Conservation (phyloP, 495 filamentous ascomycete genomes). For the Beverwykella pulmonaria region DNA sequence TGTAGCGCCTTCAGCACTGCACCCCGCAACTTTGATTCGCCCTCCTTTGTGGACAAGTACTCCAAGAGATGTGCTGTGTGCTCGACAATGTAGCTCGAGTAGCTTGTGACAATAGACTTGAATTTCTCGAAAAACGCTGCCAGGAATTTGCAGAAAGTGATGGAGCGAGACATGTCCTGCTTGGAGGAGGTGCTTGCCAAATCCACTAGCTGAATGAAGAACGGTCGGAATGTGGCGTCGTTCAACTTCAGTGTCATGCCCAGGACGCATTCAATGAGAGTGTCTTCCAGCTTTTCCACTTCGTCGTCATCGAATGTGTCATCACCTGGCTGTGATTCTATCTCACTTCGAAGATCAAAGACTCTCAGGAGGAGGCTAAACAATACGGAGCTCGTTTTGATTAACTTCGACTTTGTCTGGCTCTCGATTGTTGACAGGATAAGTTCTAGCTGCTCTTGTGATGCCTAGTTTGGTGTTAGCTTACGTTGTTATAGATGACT, state of each 20-base stretch:
- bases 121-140: conserved; percentile 76
- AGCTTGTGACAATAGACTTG: conserved; percentile 91
- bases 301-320: conserved; percentile 53
- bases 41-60: conserved; percentile 49
- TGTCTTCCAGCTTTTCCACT: conserved; percentile 65
- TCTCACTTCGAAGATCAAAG: conserved; percentile 44
- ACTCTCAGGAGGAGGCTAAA: conserved; percentile 68
- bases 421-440: conserved; percentile 70
- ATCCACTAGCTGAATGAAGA: conserved; percentile 80
- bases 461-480: conserved; percentile 55
- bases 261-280: conserved; percentile 67
- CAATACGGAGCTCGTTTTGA: conserved; percentile 68
- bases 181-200: conserved; percentile 67
- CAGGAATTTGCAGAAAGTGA: conserved; percentile 78
- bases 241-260: conserved; percentile 96
- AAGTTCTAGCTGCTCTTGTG: conserved; percentile 66
- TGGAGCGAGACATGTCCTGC: conserved; percentile 59
- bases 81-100: conserved; percentile 82
- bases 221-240: conserved; percentile 91
- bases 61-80: conserved; percentile 65
- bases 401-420: conserved; percentile 71
- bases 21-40: conserved; percentile 60
- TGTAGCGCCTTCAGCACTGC: conserved; percentile 66
- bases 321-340: conserved; percentile 30
- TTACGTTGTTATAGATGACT: background rate